Conservation (phyloP, 306 rosid species). For the Trichosanthes truncata region DNA sequence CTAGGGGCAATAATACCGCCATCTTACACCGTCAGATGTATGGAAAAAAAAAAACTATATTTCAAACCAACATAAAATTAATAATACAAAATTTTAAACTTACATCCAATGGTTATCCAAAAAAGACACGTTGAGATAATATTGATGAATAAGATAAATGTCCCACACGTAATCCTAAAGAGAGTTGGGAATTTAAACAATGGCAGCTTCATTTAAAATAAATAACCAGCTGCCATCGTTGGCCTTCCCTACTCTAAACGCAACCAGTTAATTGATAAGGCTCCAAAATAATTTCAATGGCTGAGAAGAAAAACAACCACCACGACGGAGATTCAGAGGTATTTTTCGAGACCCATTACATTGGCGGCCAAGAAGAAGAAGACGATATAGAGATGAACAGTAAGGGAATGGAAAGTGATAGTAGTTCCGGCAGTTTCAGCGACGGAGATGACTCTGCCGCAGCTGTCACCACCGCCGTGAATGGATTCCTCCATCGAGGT, state of each 20-base stretch:
- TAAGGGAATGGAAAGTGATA: slow-evolving; percentile 12
- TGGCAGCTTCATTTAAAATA: too few species aligned
- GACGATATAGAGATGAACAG: slow-evolving; percentile 24
- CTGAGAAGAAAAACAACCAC: slow-evolving; percentile 9
- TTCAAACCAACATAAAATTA: too few species aligned
- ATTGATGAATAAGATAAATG: not conserved
- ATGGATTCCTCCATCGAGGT: not conserved
- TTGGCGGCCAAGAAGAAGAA: slow-evolving; percentile 12
- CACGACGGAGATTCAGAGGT: slow-evolving; percentile 10
- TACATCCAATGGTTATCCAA: too few species aligned
- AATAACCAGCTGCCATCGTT: not conserved
- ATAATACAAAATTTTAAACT: too few species aligned
- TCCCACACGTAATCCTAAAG: not conserved
- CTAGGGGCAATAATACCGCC: too few species aligned
- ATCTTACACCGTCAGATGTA: too few species aligned
- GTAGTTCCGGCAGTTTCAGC: not conserved
- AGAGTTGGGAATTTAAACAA: not conserved
- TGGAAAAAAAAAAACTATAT: too few species aligned
- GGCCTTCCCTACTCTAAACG: not conserved
- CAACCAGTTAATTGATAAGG: not conserved
- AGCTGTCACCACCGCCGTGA: not conserved
- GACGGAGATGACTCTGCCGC: slow-evolving; percentile 4
- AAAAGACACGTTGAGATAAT: not conserved
- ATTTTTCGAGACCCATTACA: slow-evolving; percentile 7
- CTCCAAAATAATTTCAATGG: slow-evolving; percentile 18